Conservation (phyloP, 2,329 filamentous ascomycete genomes). For the Hortaea werneckii region DNA sequence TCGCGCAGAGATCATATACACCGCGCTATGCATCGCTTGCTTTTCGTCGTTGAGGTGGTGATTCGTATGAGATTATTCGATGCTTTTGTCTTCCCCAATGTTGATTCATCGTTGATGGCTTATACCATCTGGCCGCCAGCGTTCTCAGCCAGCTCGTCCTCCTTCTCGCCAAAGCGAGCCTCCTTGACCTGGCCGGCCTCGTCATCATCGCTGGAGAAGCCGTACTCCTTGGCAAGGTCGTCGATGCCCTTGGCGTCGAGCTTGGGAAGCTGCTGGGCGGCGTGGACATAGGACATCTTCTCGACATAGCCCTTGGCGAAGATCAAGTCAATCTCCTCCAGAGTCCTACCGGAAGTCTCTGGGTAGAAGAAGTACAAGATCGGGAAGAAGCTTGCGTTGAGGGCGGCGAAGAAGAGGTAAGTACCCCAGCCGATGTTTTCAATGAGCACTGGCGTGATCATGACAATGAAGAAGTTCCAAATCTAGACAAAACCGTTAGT, state of each 20-base stretch:
- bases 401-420: slow-evolving; percentile 38
- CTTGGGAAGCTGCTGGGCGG: slow-evolving; percentile 1
- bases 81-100: too few relatives aligned
- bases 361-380: slow-evolving; percentile 51
- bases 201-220: background rate
- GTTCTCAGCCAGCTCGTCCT: background rate
- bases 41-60: too few relatives aligned
- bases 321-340: slow-evolving; percentile 62
- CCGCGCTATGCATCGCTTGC: too few relatives aligned
- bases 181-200: background rate
- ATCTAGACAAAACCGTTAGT: too few relatives aligned
- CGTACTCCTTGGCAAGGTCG: background rate
- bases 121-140: slow-evolving; percentile 8
- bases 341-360: slow-evolving; percentile 42
- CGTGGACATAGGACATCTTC: slow-evolving; percentile 1
- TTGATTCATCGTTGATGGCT: background rate
- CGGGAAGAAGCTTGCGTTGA: slow-evolving; percentile 32
- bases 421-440: slow-evolving; percentile 17
- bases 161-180: too few relatives aligned
- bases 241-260: slow-evolving; percentile 1
- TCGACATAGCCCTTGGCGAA: slow-evolving; percentile 28
- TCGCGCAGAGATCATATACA: too few relatives aligned
- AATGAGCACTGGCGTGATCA: background rate
- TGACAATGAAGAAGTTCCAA: slow-evolving; percentile 4
- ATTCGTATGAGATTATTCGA: too few relatives aligned